A percentile compares a stretch with the other conserved stretches of the same genome.
Conservation (phyloP, 176 grass and related monocot genomes). For the Aegilops longissima region DNA sequence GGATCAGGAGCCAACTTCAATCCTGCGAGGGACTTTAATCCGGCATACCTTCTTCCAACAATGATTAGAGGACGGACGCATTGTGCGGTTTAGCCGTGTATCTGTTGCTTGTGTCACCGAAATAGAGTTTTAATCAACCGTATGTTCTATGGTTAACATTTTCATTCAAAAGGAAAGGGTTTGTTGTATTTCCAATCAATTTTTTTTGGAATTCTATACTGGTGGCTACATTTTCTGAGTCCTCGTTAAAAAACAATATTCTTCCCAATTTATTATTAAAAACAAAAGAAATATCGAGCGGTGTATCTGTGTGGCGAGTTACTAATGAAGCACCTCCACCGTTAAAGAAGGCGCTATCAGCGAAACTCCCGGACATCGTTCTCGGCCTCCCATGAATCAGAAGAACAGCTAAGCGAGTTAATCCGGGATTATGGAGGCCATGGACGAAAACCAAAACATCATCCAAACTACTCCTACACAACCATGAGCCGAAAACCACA, state of each 20-base stretch:
- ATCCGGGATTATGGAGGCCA: constrained; percentile 76
- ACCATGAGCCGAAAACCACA: background rate
- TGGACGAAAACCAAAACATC: background rate
- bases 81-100: too few relatives aligned
- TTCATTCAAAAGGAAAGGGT: too few relatives aligned
- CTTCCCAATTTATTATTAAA: background rate
- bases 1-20: too few relatives aligned
- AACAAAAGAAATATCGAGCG: background rate
- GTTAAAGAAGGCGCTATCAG: constrained; percentile 47
- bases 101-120: too few relatives aligned
- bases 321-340: constrained; percentile 66
- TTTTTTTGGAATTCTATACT: too few relatives aligned
- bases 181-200: too few relatives aligned
- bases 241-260: background rate
- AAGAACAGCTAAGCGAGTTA: constrained; percentile 56
- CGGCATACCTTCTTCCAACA: too few relatives aligned
- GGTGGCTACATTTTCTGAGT: background rate
- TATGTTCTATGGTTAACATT: too few relatives aligned
- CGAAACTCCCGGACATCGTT: constrained; percentile 56
- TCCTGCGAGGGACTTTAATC: too few relatives aligned
- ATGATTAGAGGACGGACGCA: too few relatives aligned
- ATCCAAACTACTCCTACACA: background rate
- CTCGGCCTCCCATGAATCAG: constrained; percentile 74
- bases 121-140: too few relatives aligned
- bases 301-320: constrained; percentile 41